phyloP scores from a whole-genome alignment of 768 basidiomycete species.

The Russula olivacea region DNA sequence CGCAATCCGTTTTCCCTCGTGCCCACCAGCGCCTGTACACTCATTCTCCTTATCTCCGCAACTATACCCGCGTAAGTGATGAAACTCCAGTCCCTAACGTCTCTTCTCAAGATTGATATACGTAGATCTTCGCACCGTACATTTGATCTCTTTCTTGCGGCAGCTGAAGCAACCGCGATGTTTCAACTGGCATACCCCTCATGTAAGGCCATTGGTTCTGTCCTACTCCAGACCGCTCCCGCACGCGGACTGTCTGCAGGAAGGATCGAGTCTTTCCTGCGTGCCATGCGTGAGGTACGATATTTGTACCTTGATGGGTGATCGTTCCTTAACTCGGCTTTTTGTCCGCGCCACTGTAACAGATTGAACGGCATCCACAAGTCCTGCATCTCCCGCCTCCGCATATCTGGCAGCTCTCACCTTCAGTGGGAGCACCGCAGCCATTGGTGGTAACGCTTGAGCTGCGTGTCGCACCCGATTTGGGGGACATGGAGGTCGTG shows the following conservation, averaged over 20 bases:
- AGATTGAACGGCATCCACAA: slow-evolving; percentile 82
- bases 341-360: neutral
- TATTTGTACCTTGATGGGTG: neutral
- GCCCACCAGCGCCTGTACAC: slow-evolving; percentile 52
- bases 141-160: slow-evolving; percentile 83
- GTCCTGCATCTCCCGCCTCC: slow-evolving; percentile 80
- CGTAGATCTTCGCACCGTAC: slow-evolving; percentile 51
- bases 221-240: slow-evolving; percentile 87
- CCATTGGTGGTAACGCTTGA: slow-evolving; percentile 75
- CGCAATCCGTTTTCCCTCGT: slow-evolving; percentile 72
- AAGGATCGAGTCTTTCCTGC: slow-evolving; percentile 76
- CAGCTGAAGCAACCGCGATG: slow-evolving; percentile 68
- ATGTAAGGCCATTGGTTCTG: slow-evolving; percentile 74
- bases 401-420: slow-evolving; percentile 81
- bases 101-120: neutral
- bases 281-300: slow-evolving; percentile 72
- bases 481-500: slow-evolving; percentile 67
- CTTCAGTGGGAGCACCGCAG: slow-evolving; percentile 26
- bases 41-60: slow-evolving; percentile 49
- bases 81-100: neutral
- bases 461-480: slow-evolving; percentile 60
- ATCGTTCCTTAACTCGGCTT: neutral
- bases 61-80: slow-evolving; percentile 47
- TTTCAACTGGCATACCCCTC: slow-evolving; percentile 82
- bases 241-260: slow-evolving; percentile 49